Evolutionary conservation across 176 grass and related monocot genomes (phyloP).

Genomic region (Ensete glaucum): DNA sequence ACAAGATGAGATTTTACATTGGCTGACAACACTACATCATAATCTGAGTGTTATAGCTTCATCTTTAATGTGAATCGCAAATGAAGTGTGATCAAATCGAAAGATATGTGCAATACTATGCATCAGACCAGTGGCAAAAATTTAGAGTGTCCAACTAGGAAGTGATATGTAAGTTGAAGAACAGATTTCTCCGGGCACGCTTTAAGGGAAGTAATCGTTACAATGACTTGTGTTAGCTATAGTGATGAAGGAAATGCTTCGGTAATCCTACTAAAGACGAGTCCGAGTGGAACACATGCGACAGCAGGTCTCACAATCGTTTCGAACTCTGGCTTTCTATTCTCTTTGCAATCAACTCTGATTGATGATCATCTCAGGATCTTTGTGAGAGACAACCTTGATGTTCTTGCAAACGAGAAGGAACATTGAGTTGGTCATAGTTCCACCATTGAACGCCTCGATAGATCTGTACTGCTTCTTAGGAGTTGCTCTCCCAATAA

Average conservation of each 20-base stretch:
- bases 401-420: slow-evolving; percentile 39
- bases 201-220: background rate
- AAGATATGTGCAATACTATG: background rate
- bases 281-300: slow-evolving; percentile 68
- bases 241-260: slow-evolving; percentile 60
- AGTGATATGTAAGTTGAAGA: background rate
- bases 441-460: slow-evolving; percentile 11
- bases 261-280: slow-evolving; percentile 97
- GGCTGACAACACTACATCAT: background rate
- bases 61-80: background rate
- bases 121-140: background rate
- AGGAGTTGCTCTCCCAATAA: slow-evolving; percentile 22
- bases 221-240: slow-evolving; percentile 7
- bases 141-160: slow-evolving; percentile 1
- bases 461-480: slow-evolving; percentile 1
- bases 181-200: background rate
- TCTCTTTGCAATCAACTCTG: slow-evolving; percentile 25
- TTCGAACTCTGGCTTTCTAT: slow-evolving; percentile 43
- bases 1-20: no score
- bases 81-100: background rate
- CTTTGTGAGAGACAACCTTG: slow-evolving; percentile 70
- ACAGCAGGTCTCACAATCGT: slow-evolving; percentile 47
- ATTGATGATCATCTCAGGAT: slow-evolving; percentile 82
- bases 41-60: slow-evolving; percentile 3
- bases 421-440: slow-evolving; percentile 24